These are phyloP conservation scores for Pseudomonodictys pantanalensis DNA, from an alignment of 495 filamentous ascomycete genomes.

Conservation along the genomic window DNA sequence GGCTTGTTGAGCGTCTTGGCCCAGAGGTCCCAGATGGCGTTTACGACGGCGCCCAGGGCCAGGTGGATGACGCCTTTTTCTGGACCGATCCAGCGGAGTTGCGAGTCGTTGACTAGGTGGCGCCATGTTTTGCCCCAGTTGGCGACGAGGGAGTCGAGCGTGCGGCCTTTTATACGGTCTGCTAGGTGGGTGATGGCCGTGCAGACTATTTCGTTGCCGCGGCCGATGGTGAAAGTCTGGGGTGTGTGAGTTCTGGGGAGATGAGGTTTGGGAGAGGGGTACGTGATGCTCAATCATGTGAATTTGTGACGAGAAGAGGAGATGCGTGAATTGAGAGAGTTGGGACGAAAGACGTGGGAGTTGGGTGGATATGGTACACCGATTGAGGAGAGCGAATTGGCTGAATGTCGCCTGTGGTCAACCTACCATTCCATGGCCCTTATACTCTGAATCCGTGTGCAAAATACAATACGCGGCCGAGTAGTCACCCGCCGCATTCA, in stretches of 20 bases:
- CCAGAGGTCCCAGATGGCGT: slow-evolving; percentile 95
- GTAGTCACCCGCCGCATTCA: slow-evolving; percentile 95
- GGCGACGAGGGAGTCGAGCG: slow-evolving; percentile 68
- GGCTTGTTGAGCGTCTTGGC: slow-evolving; percentile 81
- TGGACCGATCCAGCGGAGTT: slow-evolving; percentile 91
- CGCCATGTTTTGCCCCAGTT: slow-evolving; percentile 91
- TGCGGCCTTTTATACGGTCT: slow-evolving; percentile 66
- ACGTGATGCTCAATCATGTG: slow-evolving; percentile 1
- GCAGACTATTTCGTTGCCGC: slow-evolving; percentile 93
- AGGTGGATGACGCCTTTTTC: slow-evolving; percentile 96
- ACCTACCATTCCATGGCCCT: slow-evolving; percentile 84
- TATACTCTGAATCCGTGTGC: slow-evolving; percentile 67
- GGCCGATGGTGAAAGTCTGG: slow-evolving; percentile 93
- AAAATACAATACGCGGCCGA: slow-evolving; percentile 91
- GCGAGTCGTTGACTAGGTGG: slow-evolving; percentile 82
- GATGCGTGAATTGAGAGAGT: not conserved
- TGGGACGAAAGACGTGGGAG: not conserved
- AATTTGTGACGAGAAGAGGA: not conserved
- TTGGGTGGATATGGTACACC: too few relatives aligned
- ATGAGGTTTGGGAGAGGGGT: not conserved
- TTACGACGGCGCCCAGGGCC: slow-evolving; percentile 84
- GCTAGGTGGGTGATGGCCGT: slow-evolving; percentile 74
- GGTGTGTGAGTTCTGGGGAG: not conserved
- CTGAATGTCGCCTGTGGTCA: not conserved
- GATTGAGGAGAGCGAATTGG: not conserved